A percentile compares a stretch with the other conserved stretches of the same genome.
phyloP scores from a whole-genome alignment of 768 basidiomycete species.

The Amanita rimosa region DNA sequence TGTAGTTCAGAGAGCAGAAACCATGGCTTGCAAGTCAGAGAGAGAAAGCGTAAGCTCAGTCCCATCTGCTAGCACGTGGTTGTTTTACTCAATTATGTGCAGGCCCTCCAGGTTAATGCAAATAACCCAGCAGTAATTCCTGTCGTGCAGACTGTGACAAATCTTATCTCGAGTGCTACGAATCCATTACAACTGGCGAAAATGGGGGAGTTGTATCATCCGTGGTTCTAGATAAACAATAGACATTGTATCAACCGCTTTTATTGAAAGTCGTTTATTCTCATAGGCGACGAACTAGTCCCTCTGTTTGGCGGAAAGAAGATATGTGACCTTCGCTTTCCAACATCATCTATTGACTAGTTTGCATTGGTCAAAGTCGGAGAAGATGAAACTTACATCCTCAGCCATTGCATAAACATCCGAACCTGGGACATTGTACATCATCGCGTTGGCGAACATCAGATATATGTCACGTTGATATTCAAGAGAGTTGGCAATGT shows the following conservation, averaged over 20 bases:
- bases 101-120: slow-evolving; percentile 25
- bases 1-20: slow-evolving; percentile 71
- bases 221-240: slow-evolving; percentile 57
- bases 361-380: slow-evolving; percentile 4
- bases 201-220: slow-evolving; percentile 77
- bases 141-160: slow-evolving; percentile 73
- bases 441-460: slow-evolving; percentile 96
- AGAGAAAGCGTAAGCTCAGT: slow-evolving; percentile 65
- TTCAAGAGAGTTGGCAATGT: slow-evolving; percentile 72
- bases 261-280: slow-evolving; percentile 5
- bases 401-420: slow-evolving; percentile 88
- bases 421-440: slow-evolving; percentile 85
- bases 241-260: slow-evolving; percentile 4
- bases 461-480: slow-evolving; percentile 84
- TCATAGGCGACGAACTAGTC: slow-evolving; percentile 34
- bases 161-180: slow-evolving; percentile 76
- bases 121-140: slow-evolving; percentile 31
- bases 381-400: slow-evolving; percentile 47
- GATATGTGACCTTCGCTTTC: slow-evolving; percentile 60
- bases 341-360: slow-evolving; percentile 53
- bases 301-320: slow-evolving; percentile 69
- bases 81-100: not conserved
- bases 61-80: not conserved
- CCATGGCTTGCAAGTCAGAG: slow-evolving; percentile 79
- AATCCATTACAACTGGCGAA: slow-evolving; percentile 78